Conservation (phyloP, 805 yeast genomes). For the Brettanomyces bruxellensis region DNA sequence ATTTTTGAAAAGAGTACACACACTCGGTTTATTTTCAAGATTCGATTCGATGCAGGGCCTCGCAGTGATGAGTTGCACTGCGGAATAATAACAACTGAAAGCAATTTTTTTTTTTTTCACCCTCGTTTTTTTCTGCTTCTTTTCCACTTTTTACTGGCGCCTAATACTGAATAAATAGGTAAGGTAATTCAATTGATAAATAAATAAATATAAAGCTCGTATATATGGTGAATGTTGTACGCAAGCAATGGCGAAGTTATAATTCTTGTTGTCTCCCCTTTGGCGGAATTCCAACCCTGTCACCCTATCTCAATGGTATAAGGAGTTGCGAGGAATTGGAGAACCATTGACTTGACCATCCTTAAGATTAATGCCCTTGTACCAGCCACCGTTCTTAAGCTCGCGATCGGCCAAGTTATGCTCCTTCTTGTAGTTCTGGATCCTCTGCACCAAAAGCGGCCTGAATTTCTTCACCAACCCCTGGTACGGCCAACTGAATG, state of each 20-base stretch:
- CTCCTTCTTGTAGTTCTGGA: slow-evolving; percentile 47
- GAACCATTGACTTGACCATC: slow-evolving; percentile 60
- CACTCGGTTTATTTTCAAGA: too few relatives aligned
- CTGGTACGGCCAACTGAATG: slow-evolving; percentile 91
- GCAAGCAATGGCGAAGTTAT: too few relatives aligned
- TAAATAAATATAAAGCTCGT: not conserved
- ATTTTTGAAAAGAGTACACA: too few relatives aligned
- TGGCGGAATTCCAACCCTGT: not conserved
- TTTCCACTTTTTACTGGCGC: too few relatives aligned
- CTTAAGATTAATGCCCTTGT: slow-evolving; percentile 43
- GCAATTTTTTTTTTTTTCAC: too few relatives aligned
- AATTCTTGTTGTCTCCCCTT: too few relatives aligned
- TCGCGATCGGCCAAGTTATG: slow-evolving; percentile 27
- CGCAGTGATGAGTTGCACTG: too few relatives aligned
- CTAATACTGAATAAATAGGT: not conserved
- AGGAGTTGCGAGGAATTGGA: slow-evolving; percentile 38
- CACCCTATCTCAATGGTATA: slow-evolving; percentile 17
- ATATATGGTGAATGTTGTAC: not conserved
- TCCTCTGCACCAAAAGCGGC: slow-evolving; percentile 73
- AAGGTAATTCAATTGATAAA: not conserved
- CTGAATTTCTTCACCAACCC: slow-evolving; percentile 80
- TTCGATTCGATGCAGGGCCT: too few relatives aligned
- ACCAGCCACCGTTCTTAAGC: slow-evolving; percentile 72
- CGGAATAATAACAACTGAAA: too few relatives aligned
- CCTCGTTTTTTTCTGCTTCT: too few relatives aligned